These are phyloP conservation scores for Picochlorum sp. DNA, from an alignment of 139 green algal genomes.

Conservation along the genomic window DNA sequence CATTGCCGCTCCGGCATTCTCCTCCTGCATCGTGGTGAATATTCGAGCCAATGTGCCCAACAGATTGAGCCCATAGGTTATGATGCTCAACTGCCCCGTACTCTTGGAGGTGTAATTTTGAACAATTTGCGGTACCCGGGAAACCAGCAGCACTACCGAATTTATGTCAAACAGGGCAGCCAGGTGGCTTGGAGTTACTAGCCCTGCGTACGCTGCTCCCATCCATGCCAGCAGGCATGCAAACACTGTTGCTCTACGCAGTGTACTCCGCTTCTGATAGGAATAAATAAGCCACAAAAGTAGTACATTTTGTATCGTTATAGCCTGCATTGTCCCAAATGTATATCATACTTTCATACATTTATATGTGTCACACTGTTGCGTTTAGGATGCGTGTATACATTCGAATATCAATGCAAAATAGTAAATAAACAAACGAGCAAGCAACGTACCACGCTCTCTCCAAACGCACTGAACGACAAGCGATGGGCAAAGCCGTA, in stretches of 20 bases:
- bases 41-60: slow-evolving; percentile 47
- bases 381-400: background rate
- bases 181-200: slow-evolving; percentile 17
- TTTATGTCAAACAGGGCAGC: slow-evolving; percentile 44
- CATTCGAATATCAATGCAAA: background rate
- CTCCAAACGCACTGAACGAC: slow-evolving; percentile 67
- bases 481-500: slow-evolving; percentile 59
- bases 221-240: slow-evolving; percentile 3
- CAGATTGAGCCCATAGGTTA: slow-evolving; percentile 54
- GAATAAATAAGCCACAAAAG: slow-evolving; percentile 61
- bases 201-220: slow-evolving; percentile 14
- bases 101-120: slow-evolving; percentile 12
- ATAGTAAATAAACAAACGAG: background rate
- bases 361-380: no score
- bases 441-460: slow-evolving; percentile 32
- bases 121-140: slow-evolving; percentile 49
- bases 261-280: slow-evolving; percentile 23
- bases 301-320: slow-evolving; percentile 48
- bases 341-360: background rate
- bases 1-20: slow-evolving; percentile 50
- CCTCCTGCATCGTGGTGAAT: slow-evolving; percentile 63
- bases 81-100: slow-evolving; percentile 60
- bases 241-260: background rate
- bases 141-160: slow-evolving; percentile 49
- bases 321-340: slow-evolving; percentile 1